Evolutionary conservation across 306 rosid species (phyloP).

Genomic region (Sophora flavescens): DNA sequence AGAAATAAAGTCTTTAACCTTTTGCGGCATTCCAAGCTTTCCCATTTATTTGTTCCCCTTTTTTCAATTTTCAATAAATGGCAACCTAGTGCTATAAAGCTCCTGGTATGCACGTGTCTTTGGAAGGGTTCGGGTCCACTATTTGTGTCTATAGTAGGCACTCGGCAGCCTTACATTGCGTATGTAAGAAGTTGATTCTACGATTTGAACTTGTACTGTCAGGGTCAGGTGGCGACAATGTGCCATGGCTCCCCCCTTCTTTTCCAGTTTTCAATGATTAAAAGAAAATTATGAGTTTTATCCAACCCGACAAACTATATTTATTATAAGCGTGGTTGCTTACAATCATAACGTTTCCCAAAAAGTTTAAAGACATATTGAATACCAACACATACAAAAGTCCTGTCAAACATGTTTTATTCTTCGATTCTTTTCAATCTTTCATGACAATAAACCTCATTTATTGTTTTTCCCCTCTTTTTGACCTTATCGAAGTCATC

Average conservation of each 20-base stretch:
- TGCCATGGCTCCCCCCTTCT: neutral
- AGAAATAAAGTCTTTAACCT: too few relatives aligned
- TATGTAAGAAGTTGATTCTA: neutral
- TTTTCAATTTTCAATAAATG: too few relatives aligned
- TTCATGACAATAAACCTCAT: neutral
- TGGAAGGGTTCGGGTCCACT: too few relatives aligned
- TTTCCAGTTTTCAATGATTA: neutral
- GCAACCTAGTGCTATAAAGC: too few relatives aligned
- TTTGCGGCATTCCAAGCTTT: too few relatives aligned
- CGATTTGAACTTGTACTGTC: neutral
- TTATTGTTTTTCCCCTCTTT: neutral
- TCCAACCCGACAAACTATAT: neutral
- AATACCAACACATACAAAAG: neutral
- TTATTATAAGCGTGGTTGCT: neutral
- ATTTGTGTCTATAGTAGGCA: too few relatives aligned
- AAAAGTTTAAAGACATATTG: neutral
- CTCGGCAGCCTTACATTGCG: too few relatives aligned
- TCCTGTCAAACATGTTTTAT: neutral
- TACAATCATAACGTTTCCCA: neutral
- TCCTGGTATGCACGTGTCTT: too few relatives aligned
- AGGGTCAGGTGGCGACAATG: too few relatives aligned
- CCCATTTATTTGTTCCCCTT: neutral
- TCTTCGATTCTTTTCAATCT: neutral
- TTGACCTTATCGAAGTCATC: neutral
- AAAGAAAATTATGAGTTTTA: neutral